Evolutionary conservation across 805 yeast genomes (phyloP).

Genomic region (Debaryomyces tyrocola): DNA sequence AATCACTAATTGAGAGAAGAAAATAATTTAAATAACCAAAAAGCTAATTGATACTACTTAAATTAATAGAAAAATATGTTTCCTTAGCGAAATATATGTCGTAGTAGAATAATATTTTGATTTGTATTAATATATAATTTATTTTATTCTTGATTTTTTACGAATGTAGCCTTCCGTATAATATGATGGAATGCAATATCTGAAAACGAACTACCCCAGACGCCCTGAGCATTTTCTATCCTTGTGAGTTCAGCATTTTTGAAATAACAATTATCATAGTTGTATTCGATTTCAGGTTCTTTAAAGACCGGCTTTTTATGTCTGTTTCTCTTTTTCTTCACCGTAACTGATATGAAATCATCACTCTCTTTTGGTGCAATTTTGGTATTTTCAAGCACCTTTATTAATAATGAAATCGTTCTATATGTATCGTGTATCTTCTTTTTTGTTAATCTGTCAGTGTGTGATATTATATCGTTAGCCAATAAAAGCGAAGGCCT

Average conservation of each 20-base stretch:
- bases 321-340: slow-evolving; percentile 17
- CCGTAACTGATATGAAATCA: slow-evolving; percentile 20
- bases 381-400: slow-evolving; percentile 13
- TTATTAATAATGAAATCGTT: slow-evolving; percentile 38
- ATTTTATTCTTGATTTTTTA: background rate
- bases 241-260: slow-evolving; percentile 14
- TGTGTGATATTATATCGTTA: slow-evolving; percentile 53
- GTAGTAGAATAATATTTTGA: background rate
- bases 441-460: slow-evolving; percentile 48
- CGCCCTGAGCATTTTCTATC: slow-evolving; percentile 26
- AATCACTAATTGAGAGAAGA: no score
- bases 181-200: slow-evolving; percentile 48
- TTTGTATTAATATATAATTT: background rate
- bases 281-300: slow-evolving; percentile 34
- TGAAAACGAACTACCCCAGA: slow-evolving; percentile 54
- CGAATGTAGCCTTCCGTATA: background rate
- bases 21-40: no score
- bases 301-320: slow-evolving; percentile 22
- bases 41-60: no score
- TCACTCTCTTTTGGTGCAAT: slow-evolving; percentile 10
- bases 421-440: slow-evolving; percentile 47
- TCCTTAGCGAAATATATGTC: background rate
- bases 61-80: background rate
- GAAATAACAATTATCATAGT: slow-evolving; percentile 32
- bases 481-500: slow-evolving; percentile 46